phyloP scores from a whole-genome alignment of 257 asterid genomes.

The Lavandula angustifolia region DNA sequence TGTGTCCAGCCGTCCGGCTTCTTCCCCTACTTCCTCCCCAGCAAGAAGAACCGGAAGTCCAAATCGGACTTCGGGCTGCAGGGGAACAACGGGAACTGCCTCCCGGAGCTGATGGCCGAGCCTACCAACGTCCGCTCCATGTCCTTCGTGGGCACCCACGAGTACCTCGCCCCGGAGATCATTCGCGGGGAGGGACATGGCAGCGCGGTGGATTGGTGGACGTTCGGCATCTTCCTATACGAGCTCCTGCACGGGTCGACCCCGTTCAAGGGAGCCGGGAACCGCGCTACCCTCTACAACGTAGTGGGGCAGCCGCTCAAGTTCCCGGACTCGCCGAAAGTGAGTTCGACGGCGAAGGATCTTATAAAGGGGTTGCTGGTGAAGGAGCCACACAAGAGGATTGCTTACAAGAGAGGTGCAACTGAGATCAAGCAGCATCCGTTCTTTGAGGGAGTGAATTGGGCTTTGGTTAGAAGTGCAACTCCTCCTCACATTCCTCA shows the following conservation, averaged over 20 bases:
- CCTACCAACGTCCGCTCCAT: constrained; percentile 53
- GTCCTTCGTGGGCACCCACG: constrained; percentile 60
- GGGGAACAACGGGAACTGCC: constrained; percentile 37
- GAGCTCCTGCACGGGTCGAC: constrained; percentile 50
- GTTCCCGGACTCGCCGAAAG: constrained; percentile 45
- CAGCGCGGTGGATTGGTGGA: constrained; percentile 62
- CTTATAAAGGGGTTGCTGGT: constrained; percentile 46
- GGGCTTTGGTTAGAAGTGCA: constrained; percentile 52
- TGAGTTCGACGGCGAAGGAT: constrained; percentile 37
- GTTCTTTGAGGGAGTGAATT: constrained; percentile 48
- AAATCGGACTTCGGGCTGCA: constrained; percentile 51
- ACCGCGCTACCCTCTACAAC: constrained; percentile 44
- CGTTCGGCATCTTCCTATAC: constrained; percentile 50
- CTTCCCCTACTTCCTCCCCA: constrained; percentile 48
- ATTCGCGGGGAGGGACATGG: constrained; percentile 62
- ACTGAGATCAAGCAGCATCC: constrained; percentile 51
- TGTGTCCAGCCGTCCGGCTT: constrained; percentile 50
- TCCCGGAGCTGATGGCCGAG: constrained; percentile 58
- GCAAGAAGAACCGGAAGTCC: constrained; percentile 52
- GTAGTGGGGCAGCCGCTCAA: constrained; percentile 52
- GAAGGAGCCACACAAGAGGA: constrained; percentile 53
- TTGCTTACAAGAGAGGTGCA: constrained; percentile 54
- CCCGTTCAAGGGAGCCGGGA: constrained; percentile 51
- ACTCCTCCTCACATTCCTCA: constrained; percentile 43
- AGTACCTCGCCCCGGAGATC: constrained; percentile 58